These are phyloP conservation scores for Astrocystis sublimbata DNA, from an alignment of 495 filamentous ascomycete species.

Conservation along the genomic window DNA sequence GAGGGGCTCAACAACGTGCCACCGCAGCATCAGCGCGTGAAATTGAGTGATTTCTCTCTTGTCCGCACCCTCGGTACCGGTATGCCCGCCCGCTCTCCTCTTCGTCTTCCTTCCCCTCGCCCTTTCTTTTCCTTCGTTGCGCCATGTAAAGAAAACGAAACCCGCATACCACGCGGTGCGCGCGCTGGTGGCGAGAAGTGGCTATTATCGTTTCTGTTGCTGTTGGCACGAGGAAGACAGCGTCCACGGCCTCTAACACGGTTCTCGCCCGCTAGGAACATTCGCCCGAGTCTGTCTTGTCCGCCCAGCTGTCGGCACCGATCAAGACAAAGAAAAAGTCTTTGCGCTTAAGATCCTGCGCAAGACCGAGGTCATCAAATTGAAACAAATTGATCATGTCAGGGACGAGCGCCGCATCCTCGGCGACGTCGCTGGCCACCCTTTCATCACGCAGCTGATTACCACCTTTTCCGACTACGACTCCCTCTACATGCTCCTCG, in stretches of 20 bases:
- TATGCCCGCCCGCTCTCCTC: constrained; percentile 45
- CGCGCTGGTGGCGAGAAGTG: no score
- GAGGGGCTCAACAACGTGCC: constrained; percentile 33
- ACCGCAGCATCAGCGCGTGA: constrained; percentile 36
- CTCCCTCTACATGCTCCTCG: constrained; percentile 89
- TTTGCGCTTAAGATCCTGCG: constrained; percentile 93
- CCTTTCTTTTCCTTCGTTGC: not conserved
- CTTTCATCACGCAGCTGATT: constrained; percentile 91
- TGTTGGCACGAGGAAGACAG: constrained; percentile 10
- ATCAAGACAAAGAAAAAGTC: constrained; percentile 64
- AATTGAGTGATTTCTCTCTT: constrained; percentile 74
- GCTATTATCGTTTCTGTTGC: not conserved
- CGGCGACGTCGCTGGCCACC: constrained; percentile 83
- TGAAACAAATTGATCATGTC: constrained; percentile 98
- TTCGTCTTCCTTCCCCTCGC: not conserved
- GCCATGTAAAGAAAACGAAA: no score
- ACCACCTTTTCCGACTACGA: constrained; percentile 88
- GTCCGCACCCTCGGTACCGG: constrained; percentile 91
- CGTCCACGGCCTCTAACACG: constrained; percentile 19
- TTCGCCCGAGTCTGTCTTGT: constrained; percentile 95
- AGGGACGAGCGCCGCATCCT: constrained; percentile 89
- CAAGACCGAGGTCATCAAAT: constrained; percentile 81
- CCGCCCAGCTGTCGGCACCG: constrained; percentile 56
- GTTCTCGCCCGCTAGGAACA: no score
- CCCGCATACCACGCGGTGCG: not conserved